Percentiles rank a stretch among this genome's conserved stretches.
Evolutionary conservation across 2,329 filamentous ascomycete genomes (phyloP).

Genomic region (Tothia fuscella): DNA sequence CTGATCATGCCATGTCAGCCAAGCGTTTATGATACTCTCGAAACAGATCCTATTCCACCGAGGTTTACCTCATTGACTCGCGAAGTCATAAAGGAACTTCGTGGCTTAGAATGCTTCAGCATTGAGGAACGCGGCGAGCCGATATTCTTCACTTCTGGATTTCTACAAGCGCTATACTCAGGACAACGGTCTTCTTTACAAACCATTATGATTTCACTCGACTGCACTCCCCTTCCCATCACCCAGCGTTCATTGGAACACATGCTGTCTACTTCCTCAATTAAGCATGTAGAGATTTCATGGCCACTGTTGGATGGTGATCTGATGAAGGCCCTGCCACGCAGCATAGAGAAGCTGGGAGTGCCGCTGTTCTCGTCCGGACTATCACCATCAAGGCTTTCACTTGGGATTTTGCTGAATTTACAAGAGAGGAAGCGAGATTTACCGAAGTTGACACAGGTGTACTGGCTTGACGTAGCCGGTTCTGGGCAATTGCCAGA

Average conservation of each 20-base stretch:
- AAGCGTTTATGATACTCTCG: not conserved
- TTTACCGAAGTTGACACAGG: too few species aligned
- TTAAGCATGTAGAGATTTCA: not conserved
- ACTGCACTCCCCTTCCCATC: constrained; percentile 4
- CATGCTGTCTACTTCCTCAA: not conserved
- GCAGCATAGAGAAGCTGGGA: not conserved
- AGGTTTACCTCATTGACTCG: constrained; percentile 1
- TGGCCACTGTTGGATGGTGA: not conserved
- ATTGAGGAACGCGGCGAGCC: constrained; percentile 6
- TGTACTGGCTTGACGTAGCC: too few species aligned
- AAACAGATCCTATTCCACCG: constrained; percentile 5
- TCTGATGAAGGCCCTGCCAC: not conserved
- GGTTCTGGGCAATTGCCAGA: too few species aligned
- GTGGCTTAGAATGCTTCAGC: not conserved
- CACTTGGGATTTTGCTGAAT: too few species aligned
- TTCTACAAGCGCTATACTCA: constrained; percentile 5
- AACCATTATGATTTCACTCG: constrained; percentile 1
- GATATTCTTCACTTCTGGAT: not conserved
- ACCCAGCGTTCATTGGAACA: constrained; percentile 2
- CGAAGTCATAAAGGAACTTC: constrained; percentile 2
- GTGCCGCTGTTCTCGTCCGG: not conserved
- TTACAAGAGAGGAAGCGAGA: too few species aligned
- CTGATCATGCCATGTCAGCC: constrained; percentile 4
- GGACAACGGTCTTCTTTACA: constrained; percentile 1
- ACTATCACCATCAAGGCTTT: too few species aligned